Percentiles rank a stretch among this genome's conserved stretches.
Conservation (phyloP, 345 rosid genomes). For the Salix koriyanagi region DNA sequence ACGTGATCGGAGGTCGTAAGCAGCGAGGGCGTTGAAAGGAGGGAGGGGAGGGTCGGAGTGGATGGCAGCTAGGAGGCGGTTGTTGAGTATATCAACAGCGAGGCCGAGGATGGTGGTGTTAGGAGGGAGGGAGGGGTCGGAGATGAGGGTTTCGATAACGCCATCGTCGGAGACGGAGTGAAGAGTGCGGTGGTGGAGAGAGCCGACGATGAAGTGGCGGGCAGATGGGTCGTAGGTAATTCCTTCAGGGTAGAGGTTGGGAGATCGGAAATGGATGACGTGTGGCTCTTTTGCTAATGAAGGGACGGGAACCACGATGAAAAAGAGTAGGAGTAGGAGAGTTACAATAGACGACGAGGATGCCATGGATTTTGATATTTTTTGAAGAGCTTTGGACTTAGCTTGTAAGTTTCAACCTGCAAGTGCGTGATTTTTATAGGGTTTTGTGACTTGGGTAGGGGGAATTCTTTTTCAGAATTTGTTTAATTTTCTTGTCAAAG, state of each 20-base stretch:
- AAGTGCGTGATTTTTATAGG: too few relatives aligned
- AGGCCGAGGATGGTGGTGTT: slow-evolving; percentile 61
- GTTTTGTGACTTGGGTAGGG: too few relatives aligned
- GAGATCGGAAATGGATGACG: slow-evolving; percentile 61
- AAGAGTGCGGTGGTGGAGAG: slow-evolving; percentile 52
- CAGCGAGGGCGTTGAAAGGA: slow-evolving; percentile 73
- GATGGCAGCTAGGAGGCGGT: slow-evolving; percentile 66
- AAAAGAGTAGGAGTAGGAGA: slow-evolving; percentile 9
- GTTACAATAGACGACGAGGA: slow-evolving; percentile 1
- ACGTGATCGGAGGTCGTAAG: slow-evolving; percentile 65
- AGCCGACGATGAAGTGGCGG: slow-evolving; percentile 80
- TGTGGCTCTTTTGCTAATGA: slow-evolving; percentile 39
- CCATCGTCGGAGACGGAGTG: slow-evolving; percentile 79
- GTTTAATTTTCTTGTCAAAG: too few relatives aligned
- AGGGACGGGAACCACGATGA: slow-evolving; percentile 2
- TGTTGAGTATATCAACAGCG: slow-evolving; percentile 46
- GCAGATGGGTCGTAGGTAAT: slow-evolving; percentile 62
- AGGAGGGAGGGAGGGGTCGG: slow-evolving; percentile 55
- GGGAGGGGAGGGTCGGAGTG: slow-evolving; percentile 47
- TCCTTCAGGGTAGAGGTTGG: slow-evolving; percentile 72
- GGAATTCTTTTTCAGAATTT: too few relatives aligned
- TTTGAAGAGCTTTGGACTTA: too few relatives aligned
- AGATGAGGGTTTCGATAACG: slow-evolving; percentile 49
- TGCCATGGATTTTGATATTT: neutral
- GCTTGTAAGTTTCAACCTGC: too few relatives aligned